Base-by-base conservation (phyloP, 345 rosid species). In the Zanthoxylum bungeanum region DNA sequence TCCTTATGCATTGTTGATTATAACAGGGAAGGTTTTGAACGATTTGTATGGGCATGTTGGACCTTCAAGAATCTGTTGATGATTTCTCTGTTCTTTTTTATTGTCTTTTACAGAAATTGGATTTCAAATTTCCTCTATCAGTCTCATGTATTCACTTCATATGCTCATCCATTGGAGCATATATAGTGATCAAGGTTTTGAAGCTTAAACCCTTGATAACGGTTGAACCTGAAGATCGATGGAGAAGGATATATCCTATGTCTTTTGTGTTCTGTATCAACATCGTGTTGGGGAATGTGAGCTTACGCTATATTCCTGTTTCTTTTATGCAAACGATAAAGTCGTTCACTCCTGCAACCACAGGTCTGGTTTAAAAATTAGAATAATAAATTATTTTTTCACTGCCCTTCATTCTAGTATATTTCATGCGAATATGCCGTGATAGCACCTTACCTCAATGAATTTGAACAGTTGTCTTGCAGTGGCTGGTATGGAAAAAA, bases 271-370 rank as follows among this genome's bases (percentile, higher is more conserved):
- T 96, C 71, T 96, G 99, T 59, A 83, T 96, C 79, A 96, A 96
- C 87, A 96, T 96, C 25, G 99, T 96, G 69, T 53, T 96, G 75
- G 99, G 99, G 51, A 96, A 96, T 59, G 92, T 96, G 71, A 96
- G 99, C 81, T 79, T 96, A 28, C 89, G 98, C 0, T 96, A 93
- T 78, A 96, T 96, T 44, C 99, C 99, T 1, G 99, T 96, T 70
- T 96, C 99, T 2, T 96, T 96, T 81, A 96, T 96, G 99, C 99
- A 96, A 84, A 96, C 99, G 0, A 96, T 96, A 39, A 96, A 96
- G 81, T 96, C 99, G 27, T 96, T 96, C 74, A 96, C 99, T 70
- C 99, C 99, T 30, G 99, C 99, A 51, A 96, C 99, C 62, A 96
- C 99, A 84, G 99, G 99, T 96, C 39, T 44, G 83, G 56, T 61